Percentiles rank a stretch among this genome's conserved stretches.
phyloP scores from a whole-genome alignment of 108 stramenopile genomes.

The Aurantiochytrium sp. region DNA sequence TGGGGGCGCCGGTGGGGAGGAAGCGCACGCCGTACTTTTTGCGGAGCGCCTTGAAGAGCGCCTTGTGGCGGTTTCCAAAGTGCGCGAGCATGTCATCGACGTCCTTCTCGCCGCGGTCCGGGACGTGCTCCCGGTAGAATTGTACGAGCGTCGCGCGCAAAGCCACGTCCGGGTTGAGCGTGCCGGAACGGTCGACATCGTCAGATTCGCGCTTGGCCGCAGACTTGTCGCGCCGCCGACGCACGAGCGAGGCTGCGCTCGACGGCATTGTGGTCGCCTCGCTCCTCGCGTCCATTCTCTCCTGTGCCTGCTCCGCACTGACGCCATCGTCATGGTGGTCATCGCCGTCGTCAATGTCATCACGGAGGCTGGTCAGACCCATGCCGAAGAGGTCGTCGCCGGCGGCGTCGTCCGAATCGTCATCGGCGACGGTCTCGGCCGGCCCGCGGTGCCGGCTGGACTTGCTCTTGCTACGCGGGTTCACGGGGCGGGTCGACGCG shows the following conservation, averaged over 20 bases:
- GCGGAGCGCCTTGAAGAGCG: conserved; percentile 7
- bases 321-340: not conserved
- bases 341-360: not conserved
- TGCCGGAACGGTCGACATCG: not conserved
- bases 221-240: too few species aligned
- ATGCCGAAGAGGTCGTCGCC: too few species aligned
- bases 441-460: too few species aligned
- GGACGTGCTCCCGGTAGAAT: not conserved
- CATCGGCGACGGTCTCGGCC: not conserved
- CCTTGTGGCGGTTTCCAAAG: not conserved
- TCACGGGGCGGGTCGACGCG: not conserved
- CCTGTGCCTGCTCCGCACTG: too few species aligned
- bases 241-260: not conserved
- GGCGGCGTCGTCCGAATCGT: not conserved
- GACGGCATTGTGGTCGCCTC: not conserved
- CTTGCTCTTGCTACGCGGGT: too few species aligned
- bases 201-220: too few species aligned
- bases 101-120: not conserved
- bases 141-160: not conserved
- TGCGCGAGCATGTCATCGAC: conserved; percentile 4
- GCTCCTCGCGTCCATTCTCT: too few species aligned
- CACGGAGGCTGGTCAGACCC: too few species aligned
- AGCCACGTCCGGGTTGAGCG: not conserved
- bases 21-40: conserved; percentile 24
- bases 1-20: not conserved